Base-by-base conservation (phyloP, 75 land plant species). In the Isoetes taiwanensis region DNA sequence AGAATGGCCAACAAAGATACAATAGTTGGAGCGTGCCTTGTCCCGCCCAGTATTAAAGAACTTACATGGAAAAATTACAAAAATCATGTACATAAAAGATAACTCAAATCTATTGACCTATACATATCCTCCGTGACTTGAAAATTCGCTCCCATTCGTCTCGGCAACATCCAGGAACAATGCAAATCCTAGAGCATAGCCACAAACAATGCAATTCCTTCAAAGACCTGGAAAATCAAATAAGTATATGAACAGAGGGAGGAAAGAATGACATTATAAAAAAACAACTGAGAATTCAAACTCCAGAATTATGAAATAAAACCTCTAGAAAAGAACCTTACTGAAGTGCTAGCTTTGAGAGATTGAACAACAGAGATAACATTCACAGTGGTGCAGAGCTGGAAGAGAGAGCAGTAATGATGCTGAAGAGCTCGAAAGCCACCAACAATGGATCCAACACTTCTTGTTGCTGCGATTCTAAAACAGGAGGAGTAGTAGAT, bases 21-120 rank as follows among this genome's bases (percentile, higher is more conserved):
- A 90, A 82, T 32, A 90, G 80, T 42, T 86, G 93, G 34, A 90
- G 87, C 81, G 86, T 83, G 4, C 94, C 97, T 53, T 93, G 64
- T n/a, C 78, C 87, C 32, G 70, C 84, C 97, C 97, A 90, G 56
- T 78, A 86, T 62, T 90, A 82, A 60, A 90, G 32, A 25, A 90
- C 52, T 93, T 90, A 78, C 68, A 67, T 12, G 16, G 9, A 57
- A 29, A 46, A n/a, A n/a, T n/a, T n/a, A n/a, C 48, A 23, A 30
- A 43, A 12, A 38, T 1, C 11, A 0, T 2, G 11, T 28, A 8
- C 31, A 16, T 4, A 32, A 32, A 54, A 3, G 2, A 35, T 48
- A 14, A 3, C 3, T 17, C 43, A 30, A 27, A 30, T 21, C 32
- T 27, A 41, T 27, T 2, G 25, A 26, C 19, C 14, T 17, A 56